Evolutionary conservation across 305 asterid species (phyloP).

Genomic region (Ruellia speciosa): DNA sequence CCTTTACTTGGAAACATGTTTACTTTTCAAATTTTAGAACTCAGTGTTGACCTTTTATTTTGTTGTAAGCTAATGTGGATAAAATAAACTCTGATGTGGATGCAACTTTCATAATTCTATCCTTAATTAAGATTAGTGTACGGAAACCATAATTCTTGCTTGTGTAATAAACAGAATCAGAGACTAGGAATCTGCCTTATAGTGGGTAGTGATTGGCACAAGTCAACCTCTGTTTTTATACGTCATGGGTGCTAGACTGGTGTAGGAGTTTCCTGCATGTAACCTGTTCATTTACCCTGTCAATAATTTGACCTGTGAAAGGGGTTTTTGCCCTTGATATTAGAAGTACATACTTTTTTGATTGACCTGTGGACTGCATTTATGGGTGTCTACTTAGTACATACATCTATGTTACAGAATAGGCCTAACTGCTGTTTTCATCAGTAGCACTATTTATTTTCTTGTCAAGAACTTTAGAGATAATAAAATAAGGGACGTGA

Average conservation of each 20-base stretch:
- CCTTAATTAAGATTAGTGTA: not conserved
- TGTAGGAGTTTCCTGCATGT: not conserved
- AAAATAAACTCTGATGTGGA: not conserved
- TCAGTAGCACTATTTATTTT: not conserved
- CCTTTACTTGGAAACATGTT: too few relatives aligned
- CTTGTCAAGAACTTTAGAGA: constrained; percentile 15
- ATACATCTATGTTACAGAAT: constrained; percentile 7
- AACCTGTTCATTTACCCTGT: not conserved
- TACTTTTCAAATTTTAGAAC: not conserved
- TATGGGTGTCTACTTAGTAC: constrained; percentile 14
- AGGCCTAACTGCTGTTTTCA: not conserved
- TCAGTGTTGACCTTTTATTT: not conserved
- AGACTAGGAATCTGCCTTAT: too few relatives aligned
- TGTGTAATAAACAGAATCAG: too few relatives aligned
- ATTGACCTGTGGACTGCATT: not conserved
- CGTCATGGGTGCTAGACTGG: not conserved
- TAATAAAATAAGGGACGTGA: constrained; percentile 4
- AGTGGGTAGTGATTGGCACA: not conserved
- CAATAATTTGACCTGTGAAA: not conserved
- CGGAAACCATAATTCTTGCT: not conserved
- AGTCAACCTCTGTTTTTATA: not conserved
- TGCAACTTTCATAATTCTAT: not conserved
- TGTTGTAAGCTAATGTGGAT: not conserved
- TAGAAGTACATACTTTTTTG: not conserved
- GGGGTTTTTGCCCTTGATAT: constrained; percentile 7